Percentiles rank a stretch among this genome's conserved stretches.
These are phyloP conservation scores for Salix udensis DNA, from an alignment of 345 rosid species.

Conservation along the genomic window DNA sequence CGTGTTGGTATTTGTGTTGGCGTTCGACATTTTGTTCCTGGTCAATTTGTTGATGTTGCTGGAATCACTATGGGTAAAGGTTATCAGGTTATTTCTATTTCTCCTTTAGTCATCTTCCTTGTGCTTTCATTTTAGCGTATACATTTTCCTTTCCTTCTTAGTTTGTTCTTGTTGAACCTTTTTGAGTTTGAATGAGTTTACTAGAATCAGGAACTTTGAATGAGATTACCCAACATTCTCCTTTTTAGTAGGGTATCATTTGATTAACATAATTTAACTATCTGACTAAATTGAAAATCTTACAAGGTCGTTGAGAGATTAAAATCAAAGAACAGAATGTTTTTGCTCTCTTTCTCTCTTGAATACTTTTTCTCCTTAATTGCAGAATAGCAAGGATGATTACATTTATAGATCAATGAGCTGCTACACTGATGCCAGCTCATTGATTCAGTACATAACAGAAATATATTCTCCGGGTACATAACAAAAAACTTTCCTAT, in stretches of 20 bases:
- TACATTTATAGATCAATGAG: too few relatives aligned
- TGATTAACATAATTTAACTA: background rate
- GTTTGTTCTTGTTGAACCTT: background rate
- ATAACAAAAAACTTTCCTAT: too few relatives aligned
- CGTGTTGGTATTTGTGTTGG: constrained; percentile 71
- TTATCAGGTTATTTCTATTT: constrained; percentile 54
- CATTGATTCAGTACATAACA: too few relatives aligned
- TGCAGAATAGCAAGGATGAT: too few relatives aligned
- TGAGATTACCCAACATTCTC: background rate
- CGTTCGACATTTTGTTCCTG: constrained; percentile 89
- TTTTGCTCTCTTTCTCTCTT: too few relatives aligned
- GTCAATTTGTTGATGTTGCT: constrained; percentile 76
- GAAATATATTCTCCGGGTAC: too few relatives aligned
- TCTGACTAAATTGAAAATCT: background rate
- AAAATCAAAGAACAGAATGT: too few relatives aligned
- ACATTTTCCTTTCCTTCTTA: background rate
- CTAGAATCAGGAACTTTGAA: background rate
- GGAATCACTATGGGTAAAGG: constrained; percentile 96
- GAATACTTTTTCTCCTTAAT: too few relatives aligned
- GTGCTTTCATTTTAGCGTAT: background rate
- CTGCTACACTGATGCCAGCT: too few relatives aligned
- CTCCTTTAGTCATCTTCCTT: too few relatives aligned
- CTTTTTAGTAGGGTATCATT: background rate
- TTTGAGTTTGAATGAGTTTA: background rate
- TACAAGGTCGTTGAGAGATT: background rate